phyloP scores from a whole-genome alignment of 1,139 yeast genomes.

The Pichia cactophila region DNA sequence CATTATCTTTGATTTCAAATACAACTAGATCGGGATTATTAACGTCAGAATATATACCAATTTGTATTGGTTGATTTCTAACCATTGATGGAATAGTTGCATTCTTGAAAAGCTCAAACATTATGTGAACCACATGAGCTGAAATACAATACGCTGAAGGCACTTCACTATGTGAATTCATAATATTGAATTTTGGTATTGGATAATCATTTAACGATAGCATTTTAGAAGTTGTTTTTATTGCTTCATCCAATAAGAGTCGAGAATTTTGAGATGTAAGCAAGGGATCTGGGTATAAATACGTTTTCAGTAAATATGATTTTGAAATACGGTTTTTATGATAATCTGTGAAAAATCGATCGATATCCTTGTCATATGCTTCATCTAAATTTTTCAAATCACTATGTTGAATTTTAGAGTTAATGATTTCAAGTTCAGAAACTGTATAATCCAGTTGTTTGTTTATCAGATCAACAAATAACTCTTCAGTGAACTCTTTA shows the following conservation, averaged over 20 bases:
- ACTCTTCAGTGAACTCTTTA: constrained; percentile 4
- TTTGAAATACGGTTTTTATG: constrained; percentile 22
- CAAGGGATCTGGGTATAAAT: constrained; percentile 15
- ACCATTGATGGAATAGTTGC: constrained; percentile 24
- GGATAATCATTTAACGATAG: constrained; percentile 25
- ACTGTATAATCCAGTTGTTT: constrained; percentile 14
- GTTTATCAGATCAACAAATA: constrained; percentile 7
- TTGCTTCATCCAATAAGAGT: constrained; percentile 15
- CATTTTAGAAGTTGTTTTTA: constrained; percentile 19
- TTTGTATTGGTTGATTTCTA: constrained; percentile 16
- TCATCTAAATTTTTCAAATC: constrained; percentile 18
- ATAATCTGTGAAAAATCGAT: constrained; percentile 18
- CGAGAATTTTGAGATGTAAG: constrained; percentile 12
- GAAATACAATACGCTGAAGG: constrained; percentile 17
- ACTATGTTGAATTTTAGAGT: constrained; percentile 12
- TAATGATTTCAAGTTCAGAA: constrained; percentile 19
- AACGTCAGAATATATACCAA: constrained; percentile 9
- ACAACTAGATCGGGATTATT: constrained; percentile 5
- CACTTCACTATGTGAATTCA: constrained; percentile 6
- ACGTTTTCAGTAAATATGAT: constrained; percentile 21
- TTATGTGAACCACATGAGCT: constrained; percentile 24
- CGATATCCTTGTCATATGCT: constrained; percentile 16
- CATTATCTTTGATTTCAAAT: constrained; percentile 20
- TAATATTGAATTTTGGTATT: constrained; percentile 18
- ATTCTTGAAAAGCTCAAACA: constrained; percentile 26